These are phyloP conservation scores for Pichia norvegensis DNA, from an alignment of 1,139 yeast species.

Conservation along the genomic window DNA sequence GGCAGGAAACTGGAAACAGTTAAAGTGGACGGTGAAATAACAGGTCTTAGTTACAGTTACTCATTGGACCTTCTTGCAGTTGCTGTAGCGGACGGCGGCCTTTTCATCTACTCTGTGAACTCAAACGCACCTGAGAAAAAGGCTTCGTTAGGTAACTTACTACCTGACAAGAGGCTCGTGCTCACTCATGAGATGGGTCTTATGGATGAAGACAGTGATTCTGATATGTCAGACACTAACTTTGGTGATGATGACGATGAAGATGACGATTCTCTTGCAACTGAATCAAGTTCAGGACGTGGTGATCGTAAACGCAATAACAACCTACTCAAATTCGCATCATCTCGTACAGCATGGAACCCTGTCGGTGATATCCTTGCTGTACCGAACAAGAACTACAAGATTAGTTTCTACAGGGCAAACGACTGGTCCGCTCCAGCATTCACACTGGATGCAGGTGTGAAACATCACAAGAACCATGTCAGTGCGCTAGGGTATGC, in stretches of 20 bases:
- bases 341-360: slow-evolving; percentile 47
- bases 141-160: slow-evolving; percentile 18
- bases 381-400: slow-evolving; percentile 32
- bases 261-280: slow-evolving; percentile 17
- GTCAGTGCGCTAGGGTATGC: slow-evolving; percentile 52
- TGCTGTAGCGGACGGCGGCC: slow-evolving; percentile 59
- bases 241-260: slow-evolving; percentile 35
- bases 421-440: slow-evolving; percentile 18
- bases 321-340: slow-evolving; percentile 12
- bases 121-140: slow-evolving; percentile 26
- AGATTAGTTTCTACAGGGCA: slow-evolving; percentile 35
- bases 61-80: slow-evolving; percentile 54
- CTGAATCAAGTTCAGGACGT: slow-evolving; percentile 9
- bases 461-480: slow-evolving; percentile 29
- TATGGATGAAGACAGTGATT: slow-evolving; percentile 19
- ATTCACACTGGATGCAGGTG: slow-evolving; percentile 20
- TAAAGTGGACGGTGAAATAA: slow-evolving; percentile 45
- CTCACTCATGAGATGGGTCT: slow-evolving; percentile 14
- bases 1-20: slow-evolving; percentile 23
- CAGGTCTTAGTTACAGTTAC: slow-evolving; percentile 54
- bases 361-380: slow-evolving; percentile 61
- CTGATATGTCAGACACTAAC: slow-evolving; percentile 24
- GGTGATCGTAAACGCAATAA: slow-evolving; percentile 4
- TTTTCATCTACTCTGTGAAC: slow-evolving; percentile 56
- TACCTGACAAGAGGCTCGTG: slow-evolving; percentile 20